A percentile compares a stretch with the other conserved stretches of the same genome.
phyloP scores from a whole-genome alignment of 2,329 filamentous ascomycete genomes.

The Xylariaceae sp. region DNA sequence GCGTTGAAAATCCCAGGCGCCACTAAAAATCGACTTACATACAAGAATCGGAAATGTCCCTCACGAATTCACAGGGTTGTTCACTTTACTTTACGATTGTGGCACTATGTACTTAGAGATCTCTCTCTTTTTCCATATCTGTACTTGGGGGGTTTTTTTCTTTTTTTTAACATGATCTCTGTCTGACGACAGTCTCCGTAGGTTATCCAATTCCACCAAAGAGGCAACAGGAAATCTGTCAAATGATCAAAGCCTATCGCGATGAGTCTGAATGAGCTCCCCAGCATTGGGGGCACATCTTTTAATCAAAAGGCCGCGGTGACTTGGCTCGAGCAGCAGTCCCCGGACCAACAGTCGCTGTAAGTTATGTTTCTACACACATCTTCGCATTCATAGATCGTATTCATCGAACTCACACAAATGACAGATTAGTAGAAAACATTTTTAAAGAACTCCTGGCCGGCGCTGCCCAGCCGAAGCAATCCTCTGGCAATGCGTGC shows the following conservation, averaged over 20 bases:
- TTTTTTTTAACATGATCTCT: neutral
- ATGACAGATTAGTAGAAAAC: slow-evolving; percentile 31
- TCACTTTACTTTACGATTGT: too few species aligned
- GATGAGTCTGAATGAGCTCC: slow-evolving; percentile 20
- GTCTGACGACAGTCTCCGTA: neutral
- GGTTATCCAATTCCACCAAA: neutral
- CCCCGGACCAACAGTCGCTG: slow-evolving; percentile 23
- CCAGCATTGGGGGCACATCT: slow-evolving; percentile 23
- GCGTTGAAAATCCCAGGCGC: slow-evolving; percentile 10
- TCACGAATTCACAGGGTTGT: neutral
- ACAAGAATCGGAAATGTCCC: neutral
- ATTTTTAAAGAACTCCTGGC: slow-evolving; percentile 45
- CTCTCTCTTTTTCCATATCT: neutral
- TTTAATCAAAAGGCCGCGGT: slow-evolving; percentile 33
- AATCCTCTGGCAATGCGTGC: slow-evolving; percentile 52
- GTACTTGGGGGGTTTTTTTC: too few species aligned
- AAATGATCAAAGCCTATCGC: neutral
- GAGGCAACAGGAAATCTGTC: neutral
- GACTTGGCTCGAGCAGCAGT: slow-evolving; percentile 29
- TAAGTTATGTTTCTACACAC: slow-evolving; percentile 26
- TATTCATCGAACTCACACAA: slow-evolving; percentile 15
- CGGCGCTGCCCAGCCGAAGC: slow-evolving; percentile 48
- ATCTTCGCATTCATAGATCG: neutral
- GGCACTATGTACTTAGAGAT: too few species aligned
- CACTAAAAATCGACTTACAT: slow-evolving; percentile 1